Evolutionary conservation across 2,329 filamentous ascomycete genomes (phyloP), one percentile per base, ranked within the genome.

Genomic region (Monosporascus sp.): DNA sequence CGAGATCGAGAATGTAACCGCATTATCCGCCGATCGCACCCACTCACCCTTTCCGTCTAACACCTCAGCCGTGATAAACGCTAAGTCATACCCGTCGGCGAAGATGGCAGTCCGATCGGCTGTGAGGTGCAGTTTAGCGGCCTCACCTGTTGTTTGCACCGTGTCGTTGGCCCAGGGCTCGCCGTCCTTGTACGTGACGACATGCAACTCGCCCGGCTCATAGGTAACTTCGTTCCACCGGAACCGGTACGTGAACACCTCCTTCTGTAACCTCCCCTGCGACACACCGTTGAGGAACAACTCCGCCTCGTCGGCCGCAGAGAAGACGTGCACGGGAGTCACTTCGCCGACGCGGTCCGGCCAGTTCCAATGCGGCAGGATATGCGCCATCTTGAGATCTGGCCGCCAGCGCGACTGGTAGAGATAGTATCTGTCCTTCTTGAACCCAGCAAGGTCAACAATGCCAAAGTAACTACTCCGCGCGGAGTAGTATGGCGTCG

Each of bases 291-390:
- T 81, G n/a, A 81, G 57, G 55, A 80, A 81, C 1, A 82, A 63
- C 65, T 82, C 79, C 6, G 78, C 79, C 57, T 79, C 76, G 57
- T 81, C 76, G 3, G 68, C 78, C 1, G 73, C 65, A 0, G 77
- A 72, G 58, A 79, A 80, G 0, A 80, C 77, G 59, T 82, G 78
- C 2, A 81, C 77, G 0, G 78, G 79, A 8, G 78, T 81, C 0
- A 74, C 68, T 52, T 74, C 52, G 3, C 76, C 75, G 1, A 70
- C 68, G 0, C 77, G 68, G 19, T 74, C 71, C 0, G 76, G 73
- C 77, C 78, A 82, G 24, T 69, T 79, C 78, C 78, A 81, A 59
- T 81, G 78, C 3, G 78, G 78, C 2, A 81, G 70, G 35, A 81
- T 74, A 60, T 80, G 74, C 3, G 74, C 76, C 60, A 74, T 70